phyloP scores from a whole-genome alignment of 78 protist species.

The Dictyostelium citrinum region DNA sequence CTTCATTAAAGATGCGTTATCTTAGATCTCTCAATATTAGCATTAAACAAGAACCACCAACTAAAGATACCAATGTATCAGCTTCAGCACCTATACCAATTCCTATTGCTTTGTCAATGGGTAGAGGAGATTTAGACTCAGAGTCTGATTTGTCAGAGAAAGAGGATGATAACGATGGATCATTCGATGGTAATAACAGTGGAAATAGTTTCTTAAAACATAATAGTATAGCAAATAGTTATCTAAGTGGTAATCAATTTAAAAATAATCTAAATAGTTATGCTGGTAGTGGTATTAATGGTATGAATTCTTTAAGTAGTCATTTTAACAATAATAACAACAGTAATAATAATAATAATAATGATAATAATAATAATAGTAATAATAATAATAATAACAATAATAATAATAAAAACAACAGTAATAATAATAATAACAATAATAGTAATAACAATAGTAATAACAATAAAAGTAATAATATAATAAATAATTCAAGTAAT shows the following conservation, averaged over 20 bases:
- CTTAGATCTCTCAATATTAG: conserved; percentile 44
- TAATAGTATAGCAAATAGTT: background rate
- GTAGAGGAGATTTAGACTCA: conserved; percentile 10
- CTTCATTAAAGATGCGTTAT: conserved; percentile 31
- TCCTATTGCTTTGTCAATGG: conserved; percentile 30
- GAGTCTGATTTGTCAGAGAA: background rate
- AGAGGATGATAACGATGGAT: background rate
- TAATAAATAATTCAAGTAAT: background rate
- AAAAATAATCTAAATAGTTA: background rate
- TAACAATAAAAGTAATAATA: background rate
- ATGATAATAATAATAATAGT: background rate
- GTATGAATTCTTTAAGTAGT: conserved; percentile 21
- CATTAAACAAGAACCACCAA: conserved; percentile 18
- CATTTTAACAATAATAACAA: conserved; percentile 2
- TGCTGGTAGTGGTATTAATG: conserved; percentile 2
- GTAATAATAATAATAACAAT: background rate
- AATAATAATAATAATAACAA: background rate
- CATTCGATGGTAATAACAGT: background rate
- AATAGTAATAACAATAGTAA: background rate
- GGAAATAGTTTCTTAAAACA: background rate
- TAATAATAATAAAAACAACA: background rate
- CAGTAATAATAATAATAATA: background rate
- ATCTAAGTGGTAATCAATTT: background rate
- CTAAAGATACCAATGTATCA: conserved; percentile 38
- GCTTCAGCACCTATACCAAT: conserved; percentile 77